phyloP scores from a whole-genome alignment of 345 rosid genomes.

The Gossypium thurberi region DNA sequence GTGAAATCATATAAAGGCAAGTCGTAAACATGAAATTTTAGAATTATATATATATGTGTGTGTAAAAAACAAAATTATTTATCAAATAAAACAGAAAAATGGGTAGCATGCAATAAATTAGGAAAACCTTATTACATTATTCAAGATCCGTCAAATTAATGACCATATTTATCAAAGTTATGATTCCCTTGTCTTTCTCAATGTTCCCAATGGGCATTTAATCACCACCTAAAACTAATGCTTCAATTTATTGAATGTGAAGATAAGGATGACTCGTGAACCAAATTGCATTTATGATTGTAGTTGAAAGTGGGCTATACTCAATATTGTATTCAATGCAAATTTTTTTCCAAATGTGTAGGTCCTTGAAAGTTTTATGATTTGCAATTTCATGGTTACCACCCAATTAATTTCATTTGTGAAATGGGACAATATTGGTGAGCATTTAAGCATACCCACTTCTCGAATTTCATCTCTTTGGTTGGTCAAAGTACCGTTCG shows the following conservation, averaged over 20 bases:
- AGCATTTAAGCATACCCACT: too few relatives aligned
- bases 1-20: too few relatives aligned
- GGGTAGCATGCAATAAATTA: neutral
- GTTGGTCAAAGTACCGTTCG: too few relatives aligned
- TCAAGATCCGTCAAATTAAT: neutral
- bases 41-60: too few relatives aligned
- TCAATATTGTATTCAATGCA: conserved; percentile 12
- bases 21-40: too few relatives aligned
- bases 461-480: too few relatives aligned
- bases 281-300: conserved; percentile 22
- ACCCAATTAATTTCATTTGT: neutral
- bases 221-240: conserved; percentile 17
- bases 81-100: too few relatives aligned
- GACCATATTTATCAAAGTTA: neutral
- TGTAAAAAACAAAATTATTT: too few relatives aligned
- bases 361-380: neutral
- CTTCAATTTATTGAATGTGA: conserved; percentile 12
- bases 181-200: conserved; percentile 14
- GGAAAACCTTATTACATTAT: neutral
- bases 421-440: neutral
- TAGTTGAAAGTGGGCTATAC: conserved; percentile 24
- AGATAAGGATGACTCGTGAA: conserved; percentile 7
- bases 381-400: neutral
- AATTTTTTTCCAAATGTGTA: neutral
- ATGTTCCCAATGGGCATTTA: conserved; percentile 16